Evolutionary conservation across 306 rosid genomes (phyloP).

Genomic region (Quercus engelmannii): DNA sequence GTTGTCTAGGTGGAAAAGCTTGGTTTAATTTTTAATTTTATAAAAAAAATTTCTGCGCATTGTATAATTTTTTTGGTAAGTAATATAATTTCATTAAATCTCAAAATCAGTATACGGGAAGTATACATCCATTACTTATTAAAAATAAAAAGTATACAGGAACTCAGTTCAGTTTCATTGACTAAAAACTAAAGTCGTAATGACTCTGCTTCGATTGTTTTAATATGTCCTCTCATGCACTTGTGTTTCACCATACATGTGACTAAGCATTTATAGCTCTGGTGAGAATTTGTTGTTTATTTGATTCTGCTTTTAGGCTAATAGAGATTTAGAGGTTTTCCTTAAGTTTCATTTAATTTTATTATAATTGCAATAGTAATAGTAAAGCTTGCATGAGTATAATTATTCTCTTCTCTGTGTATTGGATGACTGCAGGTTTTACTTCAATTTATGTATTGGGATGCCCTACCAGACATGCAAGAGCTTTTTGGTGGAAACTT

Average conservation of each 20-base stretch:
- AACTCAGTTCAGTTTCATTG: too few relatives aligned
- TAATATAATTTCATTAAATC: too few relatives aligned
- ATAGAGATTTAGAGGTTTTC: not conserved
- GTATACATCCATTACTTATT: too few relatives aligned
- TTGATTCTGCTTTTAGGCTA: not conserved
- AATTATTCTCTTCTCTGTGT: not conserved
- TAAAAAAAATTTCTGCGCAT: not conserved
- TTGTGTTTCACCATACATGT: not conserved
- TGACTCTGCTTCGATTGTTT: not conserved
- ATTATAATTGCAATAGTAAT: not conserved
- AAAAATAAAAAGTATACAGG: too few relatives aligned
- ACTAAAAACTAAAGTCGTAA: too few relatives aligned
- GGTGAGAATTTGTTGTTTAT: not conserved
- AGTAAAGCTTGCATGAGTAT: not conserved
- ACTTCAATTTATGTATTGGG: slow-evolving; percentile 72
- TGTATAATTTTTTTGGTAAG: not conserved
- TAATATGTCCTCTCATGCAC: not conserved
- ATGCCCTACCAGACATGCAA: slow-evolving; percentile 52
- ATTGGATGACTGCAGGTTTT: slow-evolving; percentile 41
- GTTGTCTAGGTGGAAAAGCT: not conserved
- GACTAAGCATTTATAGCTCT: not conserved
- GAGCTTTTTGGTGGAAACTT: slow-evolving; percentile 45
- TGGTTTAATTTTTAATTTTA: not conserved
- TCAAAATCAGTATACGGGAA: too few relatives aligned
- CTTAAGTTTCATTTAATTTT: not conserved